Evolutionary conservation across 2,329 filamentous ascomycete genomes (phyloP), one percentile per base, ranked within the genome.

Genomic region (Mariannaea elegans): DNA sequence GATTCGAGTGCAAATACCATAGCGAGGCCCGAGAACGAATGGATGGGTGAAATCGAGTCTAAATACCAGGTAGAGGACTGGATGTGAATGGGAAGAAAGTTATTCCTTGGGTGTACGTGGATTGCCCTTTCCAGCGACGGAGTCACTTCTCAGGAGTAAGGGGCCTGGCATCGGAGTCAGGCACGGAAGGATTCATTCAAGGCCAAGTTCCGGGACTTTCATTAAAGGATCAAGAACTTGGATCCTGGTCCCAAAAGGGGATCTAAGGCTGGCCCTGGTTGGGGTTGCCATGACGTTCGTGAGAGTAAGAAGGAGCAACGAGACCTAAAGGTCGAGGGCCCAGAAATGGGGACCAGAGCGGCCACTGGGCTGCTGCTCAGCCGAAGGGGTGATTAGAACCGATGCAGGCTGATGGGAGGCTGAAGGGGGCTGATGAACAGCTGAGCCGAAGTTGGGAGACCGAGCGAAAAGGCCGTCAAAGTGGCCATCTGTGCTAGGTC

Each of bases 401-500:
- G n/a, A n/a, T n/a, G n/a, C n/a, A n/a, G n/a, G n/a, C n/a, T n/a
- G n/a, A n/a, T n/a, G n/a, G n/a, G n/a, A n/a, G n/a, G 32, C 34
- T 50, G 19, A 36, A 10, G 31, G 19, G 36, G 31, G 47, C 47
- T 39, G 19, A 50, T 38, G 7, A 21, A 41, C 18, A 51, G 13
- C 48, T 41, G 21, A 51, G 23, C 21, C n/a, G 19, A 51, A 51
- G 48, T 29, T 51, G 23, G 42, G 48, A 34, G 7, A 31, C 14
- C 36, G 36, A 31, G 34, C 36, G 12, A 51, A 36, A 32, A 41
- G 48, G 36, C 8, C 36, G 21, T 42, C 29, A 51, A 42, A 42
- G 23, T 23, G 21, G 23, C 48, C 6, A 51, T 9, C 23, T 18
- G 36, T 29, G 23, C n/a, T 19, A 2, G 16, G 23, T 42, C 36